phyloP scores from a whole-genome alignment of 2,329 filamentous ascomycete species.

The Phaeophleospora eucalypticola region DNA sequence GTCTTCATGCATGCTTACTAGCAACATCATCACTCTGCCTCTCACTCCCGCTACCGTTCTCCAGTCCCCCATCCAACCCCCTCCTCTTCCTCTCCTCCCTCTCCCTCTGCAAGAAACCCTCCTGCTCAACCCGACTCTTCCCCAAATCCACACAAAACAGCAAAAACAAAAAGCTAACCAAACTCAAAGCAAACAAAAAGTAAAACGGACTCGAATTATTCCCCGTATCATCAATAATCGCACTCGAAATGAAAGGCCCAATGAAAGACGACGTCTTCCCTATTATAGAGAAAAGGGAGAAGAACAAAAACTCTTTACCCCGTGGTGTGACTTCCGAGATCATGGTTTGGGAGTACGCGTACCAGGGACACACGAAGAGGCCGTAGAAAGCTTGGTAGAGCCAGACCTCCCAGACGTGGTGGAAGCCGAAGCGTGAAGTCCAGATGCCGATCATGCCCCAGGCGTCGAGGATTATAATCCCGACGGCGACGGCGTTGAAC shows the following conservation, averaged over 20 bases:
- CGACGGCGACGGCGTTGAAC: constrained; percentile 62
- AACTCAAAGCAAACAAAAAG: constrained; percentile 58
- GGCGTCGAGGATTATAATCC: constrained; percentile 57
- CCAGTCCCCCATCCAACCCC: too few relatives aligned
- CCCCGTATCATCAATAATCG: constrained; percentile 62
- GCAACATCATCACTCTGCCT: constrained; percentile 1
- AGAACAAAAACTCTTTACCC: constrained; percentile 67
- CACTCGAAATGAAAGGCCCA: constrained; percentile 63
- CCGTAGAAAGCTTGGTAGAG: constrained; percentile 52
- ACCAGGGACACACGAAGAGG: constrained; percentile 65
- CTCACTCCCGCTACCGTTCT: constrained; percentile 9
- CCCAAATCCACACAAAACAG: constrained; percentile 57
- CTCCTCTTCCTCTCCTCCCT: constrained; percentile 23
- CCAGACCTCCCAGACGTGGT: constrained; percentile 22
- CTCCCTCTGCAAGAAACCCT: constrained; percentile 47
- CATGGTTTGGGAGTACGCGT: constrained; percentile 67
- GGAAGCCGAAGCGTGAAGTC: constrained; percentile 44
- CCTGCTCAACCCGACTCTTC: constrained; percentile 58
- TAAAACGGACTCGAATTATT: constrained; percentile 62
- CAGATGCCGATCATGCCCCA: constrained; percentile 60
- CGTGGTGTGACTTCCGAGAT: constrained; percentile 65
- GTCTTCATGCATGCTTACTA: too few relatives aligned
- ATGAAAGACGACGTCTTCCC: constrained; percentile 67
- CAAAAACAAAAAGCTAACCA: constrained; percentile 53
- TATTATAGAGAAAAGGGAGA: constrained; percentile 64